A percentile compares a stretch with the other conserved stretches of the same genome.
Evolutionary conservation across 768 basidiomycete genomes (phyloP).

Genomic region (Suillus paluster): DNA sequence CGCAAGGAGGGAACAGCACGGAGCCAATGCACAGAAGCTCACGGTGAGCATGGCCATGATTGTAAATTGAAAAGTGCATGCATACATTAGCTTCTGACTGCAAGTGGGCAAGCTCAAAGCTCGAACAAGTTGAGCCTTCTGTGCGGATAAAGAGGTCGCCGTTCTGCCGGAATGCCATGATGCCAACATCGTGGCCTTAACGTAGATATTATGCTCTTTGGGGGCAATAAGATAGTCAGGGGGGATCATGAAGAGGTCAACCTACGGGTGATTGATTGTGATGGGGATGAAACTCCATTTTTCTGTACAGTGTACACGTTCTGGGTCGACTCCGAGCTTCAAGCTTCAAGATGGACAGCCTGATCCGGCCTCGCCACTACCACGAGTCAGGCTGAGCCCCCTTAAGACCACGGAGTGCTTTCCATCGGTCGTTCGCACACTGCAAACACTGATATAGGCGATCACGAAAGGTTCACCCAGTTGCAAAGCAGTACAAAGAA

Average conservation of each 20-base stretch:
- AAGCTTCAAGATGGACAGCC: constrained; percentile 7
- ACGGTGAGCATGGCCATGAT: neutral
- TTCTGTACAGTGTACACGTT: neutral
- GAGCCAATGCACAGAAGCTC: constrained; percentile 9
- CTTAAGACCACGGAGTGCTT: constrained; percentile 4
- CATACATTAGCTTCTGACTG: neutral
- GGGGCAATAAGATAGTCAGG: neutral
- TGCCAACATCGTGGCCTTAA: neutral
- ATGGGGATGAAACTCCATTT: neutral
- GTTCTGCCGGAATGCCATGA: neutral
- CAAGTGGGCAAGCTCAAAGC: neutral
- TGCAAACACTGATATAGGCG: neutral
- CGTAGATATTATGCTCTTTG: neutral
- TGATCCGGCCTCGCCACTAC: constrained; percentile 3
- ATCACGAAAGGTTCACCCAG: neutral
- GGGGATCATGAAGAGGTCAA: neutral
- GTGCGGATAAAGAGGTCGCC: constrained; percentile 1
- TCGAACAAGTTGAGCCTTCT: neutral
- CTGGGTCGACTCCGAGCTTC: neutral
- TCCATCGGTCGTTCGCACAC: neutral
- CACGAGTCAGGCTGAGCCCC: constrained; percentile 6
- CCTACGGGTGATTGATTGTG: neutral
- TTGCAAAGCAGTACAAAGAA: constrained; percentile 1
- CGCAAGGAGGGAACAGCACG: constrained; percentile 6
- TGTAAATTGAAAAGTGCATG: constrained; percentile 4